These are phyloP conservation scores for Cystoisospora suis DNA, from an alignment of 169 alveolate genomes.

Conservation along the genomic window DNA sequence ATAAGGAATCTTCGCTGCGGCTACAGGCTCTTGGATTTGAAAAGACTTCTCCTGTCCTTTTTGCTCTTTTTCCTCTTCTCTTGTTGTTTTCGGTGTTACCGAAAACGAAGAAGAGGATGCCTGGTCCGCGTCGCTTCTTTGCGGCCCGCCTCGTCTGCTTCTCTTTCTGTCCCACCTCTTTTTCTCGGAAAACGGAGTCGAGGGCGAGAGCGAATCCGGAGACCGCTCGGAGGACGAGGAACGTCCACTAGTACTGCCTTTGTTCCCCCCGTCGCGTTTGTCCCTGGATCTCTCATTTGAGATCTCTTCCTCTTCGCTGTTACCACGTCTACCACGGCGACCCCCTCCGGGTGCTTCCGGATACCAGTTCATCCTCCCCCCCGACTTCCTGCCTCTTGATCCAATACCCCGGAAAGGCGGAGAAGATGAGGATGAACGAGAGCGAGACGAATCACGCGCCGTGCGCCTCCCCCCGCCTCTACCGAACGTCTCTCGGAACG, in stretches of 20 bases:
- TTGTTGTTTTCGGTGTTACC: background rate
- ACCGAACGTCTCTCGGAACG: too few relatives aligned
- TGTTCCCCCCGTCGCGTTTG: background rate
- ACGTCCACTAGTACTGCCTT: background rate
- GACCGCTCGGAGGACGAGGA: background rate
- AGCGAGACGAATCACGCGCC: background rate
- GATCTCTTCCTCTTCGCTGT: background rate
- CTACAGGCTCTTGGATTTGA: background rate
- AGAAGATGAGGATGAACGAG: background rate
- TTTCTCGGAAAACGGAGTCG: too few relatives aligned
- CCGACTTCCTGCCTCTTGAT: background rate
- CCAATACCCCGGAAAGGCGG: background rate
- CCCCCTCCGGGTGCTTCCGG: background rate
- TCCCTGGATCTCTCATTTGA: background rate
- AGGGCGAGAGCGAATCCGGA: conserved; percentile 7
- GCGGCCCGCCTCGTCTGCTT: background rate
- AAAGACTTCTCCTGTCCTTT: background rate
- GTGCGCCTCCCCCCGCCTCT: background rate
- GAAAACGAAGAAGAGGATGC: background rate
- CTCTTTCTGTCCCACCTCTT: background rate
- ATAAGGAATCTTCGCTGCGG: background rate
- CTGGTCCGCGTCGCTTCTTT: background rate
- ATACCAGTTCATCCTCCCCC: background rate
- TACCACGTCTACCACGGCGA: background rate
- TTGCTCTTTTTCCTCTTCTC: background rate